phyloP scores from a whole-genome alignment of 495 filamentous ascomycete genomes.

The Penicillium herquei region DNA sequence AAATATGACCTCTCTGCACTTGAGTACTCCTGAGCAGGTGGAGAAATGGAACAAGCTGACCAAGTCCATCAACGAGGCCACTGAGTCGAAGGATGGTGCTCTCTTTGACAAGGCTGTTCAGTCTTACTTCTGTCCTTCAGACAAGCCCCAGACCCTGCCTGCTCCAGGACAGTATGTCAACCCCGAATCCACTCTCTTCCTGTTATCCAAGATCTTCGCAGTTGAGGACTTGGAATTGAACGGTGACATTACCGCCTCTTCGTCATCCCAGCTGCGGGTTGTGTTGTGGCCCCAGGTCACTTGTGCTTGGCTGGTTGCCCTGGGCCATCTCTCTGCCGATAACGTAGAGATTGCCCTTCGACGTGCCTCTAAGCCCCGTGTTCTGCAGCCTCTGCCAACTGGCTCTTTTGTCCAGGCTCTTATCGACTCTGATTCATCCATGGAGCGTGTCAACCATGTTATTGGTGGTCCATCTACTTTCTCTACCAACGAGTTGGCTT shows the following conservation, averaged over 20 bases:
- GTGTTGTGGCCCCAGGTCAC: slow-evolving; percentile 51
- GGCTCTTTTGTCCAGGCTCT: slow-evolving; percentile 60
- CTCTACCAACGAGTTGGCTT: slow-evolving; percentile 44
- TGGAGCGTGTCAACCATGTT: slow-evolving; percentile 57
- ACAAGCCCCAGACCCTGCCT: slow-evolving; percentile 18
- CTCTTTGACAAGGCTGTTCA: slow-evolving; percentile 43
- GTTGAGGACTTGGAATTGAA: slow-evolving; percentile 23
- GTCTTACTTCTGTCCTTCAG: slow-evolving; percentile 26
- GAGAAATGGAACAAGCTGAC: slow-evolving; percentile 38
- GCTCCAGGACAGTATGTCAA: slow-evolving; percentile 34
- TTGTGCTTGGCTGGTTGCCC: slow-evolving; percentile 59
- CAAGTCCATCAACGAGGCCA: slow-evolving; percentile 25
- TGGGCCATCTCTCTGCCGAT: slow-evolving; percentile 59
- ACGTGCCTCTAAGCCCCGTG: slow-evolving; percentile 49
- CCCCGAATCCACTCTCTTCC: slow-evolving; percentile 45
- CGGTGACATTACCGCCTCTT: slow-evolving; percentile 23
- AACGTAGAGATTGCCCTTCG: slow-evolving; percentile 58
- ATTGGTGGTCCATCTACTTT: slow-evolving; percentile 44
- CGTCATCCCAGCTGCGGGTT: slow-evolving; percentile 40
- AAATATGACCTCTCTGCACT: slow-evolving; percentile 26
- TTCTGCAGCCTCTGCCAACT: slow-evolving; percentile 46
- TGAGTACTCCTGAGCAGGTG: slow-evolving; percentile 34
- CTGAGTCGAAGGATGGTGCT: slow-evolving; percentile 22
- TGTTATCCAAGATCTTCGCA: slow-evolving; percentile 55
- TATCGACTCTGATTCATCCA: slow-evolving; percentile 57